A percentile compares a stretch with the other conserved stretches of the same genome.
Conservation (phyloP, 1,284 basidiomycete species). For the Exobasidium cylindrosporum region DNA sequence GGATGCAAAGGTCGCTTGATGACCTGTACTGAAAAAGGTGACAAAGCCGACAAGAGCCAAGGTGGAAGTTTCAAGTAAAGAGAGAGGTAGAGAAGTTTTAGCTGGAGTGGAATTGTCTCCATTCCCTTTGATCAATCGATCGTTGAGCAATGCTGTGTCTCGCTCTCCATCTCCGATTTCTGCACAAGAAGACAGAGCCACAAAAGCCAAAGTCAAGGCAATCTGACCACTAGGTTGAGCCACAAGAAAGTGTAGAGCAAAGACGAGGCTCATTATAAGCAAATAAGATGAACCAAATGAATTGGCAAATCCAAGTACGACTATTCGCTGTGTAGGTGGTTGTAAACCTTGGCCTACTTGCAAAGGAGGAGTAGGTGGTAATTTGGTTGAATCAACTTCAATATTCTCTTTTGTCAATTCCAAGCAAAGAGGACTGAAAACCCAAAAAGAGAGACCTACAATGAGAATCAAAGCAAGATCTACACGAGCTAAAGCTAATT, state of each 20-base stretch:
- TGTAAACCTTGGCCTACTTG: background rate
- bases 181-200: slow-evolving; percentile 58
- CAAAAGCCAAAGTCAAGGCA: slow-evolving; percentile 64
- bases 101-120: background rate
- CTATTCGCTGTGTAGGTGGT: slow-evolving; percentile 55
- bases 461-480: slow-evolving; percentile 26
- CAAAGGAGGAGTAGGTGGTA: background rate
- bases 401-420: slow-evolving; percentile 32
- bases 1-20: slow-evolving; percentile 81
- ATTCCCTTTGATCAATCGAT: background rate
- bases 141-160: slow-evolving; percentile 25
- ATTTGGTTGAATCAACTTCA: slow-evolving; percentile 8
- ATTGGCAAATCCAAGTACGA: slow-evolving; percentile 83
- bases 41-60: slow-evolving; percentile 56
- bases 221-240: slow-evolving; percentile 80
- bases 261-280: slow-evolving; percentile 70
- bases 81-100: background rate
- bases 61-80: slow-evolving; percentile 22
- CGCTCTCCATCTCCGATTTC: slow-evolving; percentile 47
- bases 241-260: slow-evolving; percentile 66
- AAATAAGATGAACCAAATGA: slow-evolving; percentile 82
- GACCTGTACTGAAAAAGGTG: slow-evolving; percentile 82
- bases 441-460: slow-evolving; percentile 35
- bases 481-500: slow-evolving; percentile 26
- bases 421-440: slow-evolving; percentile 46